These are phyloP conservation scores for Tremella yokohamensis DNA, from an alignment of 768 basidiomycete species.

Conservation along the genomic window DNA sequence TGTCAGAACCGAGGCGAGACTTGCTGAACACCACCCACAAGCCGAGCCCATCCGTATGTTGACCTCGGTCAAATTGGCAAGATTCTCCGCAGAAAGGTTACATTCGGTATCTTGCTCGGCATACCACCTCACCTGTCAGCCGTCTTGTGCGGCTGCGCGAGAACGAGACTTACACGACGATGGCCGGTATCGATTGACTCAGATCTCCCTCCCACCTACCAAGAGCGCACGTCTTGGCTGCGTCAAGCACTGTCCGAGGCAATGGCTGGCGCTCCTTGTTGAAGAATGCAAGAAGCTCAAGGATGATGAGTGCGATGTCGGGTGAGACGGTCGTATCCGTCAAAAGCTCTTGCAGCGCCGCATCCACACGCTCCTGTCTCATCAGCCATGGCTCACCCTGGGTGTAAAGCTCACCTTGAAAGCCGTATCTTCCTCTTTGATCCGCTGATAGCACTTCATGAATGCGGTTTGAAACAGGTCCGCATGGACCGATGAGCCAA, in stretches of 20 bases:
- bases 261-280: conserved; percentile 31
- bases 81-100: conserved; percentile 24
- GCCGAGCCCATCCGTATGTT: conserved; percentile 24
- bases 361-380: conserved; percentile 26
- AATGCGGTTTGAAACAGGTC: conserved; percentile 45
- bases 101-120: conserved; percentile 30
- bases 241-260: conserved; percentile 19
- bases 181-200: conserved; percentile 28
- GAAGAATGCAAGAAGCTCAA: conserved; percentile 40
- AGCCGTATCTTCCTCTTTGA: conserved; percentile 19
- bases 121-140: conserved; percentile 27
- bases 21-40: neutral
- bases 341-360: conserved; percentile 20
- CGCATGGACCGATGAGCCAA: conserved; percentile 34
- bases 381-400: neutral
- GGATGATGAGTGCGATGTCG: conserved; percentile 26
- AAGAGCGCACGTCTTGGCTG: conserved; percentile 34
- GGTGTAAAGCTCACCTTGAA: conserved; percentile 29
- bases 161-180: conserved; percentile 26
- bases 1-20: neutral
- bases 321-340: conserved; percentile 16
- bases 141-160: neutral
- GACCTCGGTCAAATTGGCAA: conserved; percentile 34
- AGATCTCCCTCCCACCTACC: conserved; percentile 28
- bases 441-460: conserved; percentile 35